These are phyloP conservation scores for Hibiscus syriacus DNA, from an alignment of 345 rosid species.

Conservation along the genomic window DNA sequence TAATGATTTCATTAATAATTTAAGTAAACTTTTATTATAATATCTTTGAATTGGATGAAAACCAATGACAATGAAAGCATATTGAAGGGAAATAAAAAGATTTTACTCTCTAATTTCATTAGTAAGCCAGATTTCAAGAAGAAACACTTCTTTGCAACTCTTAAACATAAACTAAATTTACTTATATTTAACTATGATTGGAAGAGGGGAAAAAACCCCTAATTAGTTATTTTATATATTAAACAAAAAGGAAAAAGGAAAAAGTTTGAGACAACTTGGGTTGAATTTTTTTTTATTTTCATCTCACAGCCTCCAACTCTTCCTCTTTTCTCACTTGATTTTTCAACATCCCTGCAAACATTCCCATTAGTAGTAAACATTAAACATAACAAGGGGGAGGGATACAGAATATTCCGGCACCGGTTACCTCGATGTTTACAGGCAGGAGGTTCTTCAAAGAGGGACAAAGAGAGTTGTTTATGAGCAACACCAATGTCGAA, in stretches of 20 bases:
- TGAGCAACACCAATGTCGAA: slow-evolving; percentile 88
- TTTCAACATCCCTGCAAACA: slow-evolving; percentile 43
- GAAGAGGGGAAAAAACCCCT: background rate
- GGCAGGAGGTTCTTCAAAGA: slow-evolving; percentile 79
- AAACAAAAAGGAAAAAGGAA: slow-evolving; percentile 10
- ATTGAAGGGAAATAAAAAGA: background rate
- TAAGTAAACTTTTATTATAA: no score
- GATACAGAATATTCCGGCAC: no score
- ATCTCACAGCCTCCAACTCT: slow-evolving; percentile 43
- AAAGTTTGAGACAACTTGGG: slow-evolving; percentile 8
- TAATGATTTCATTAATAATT: no score
- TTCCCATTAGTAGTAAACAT: background rate
- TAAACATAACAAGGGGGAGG: background rate
- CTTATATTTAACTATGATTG: slow-evolving; percentile 3
- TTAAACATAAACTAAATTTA: slow-evolving; percentile 12
- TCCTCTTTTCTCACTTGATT: slow-evolving; percentile 42
- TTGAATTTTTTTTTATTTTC: slow-evolving; percentile 14
- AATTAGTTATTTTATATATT: slow-evolving; percentile 13
- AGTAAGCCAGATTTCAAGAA: slow-evolving; percentile 18
- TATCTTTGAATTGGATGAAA: no score
- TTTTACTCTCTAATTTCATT: slow-evolving; percentile 9
- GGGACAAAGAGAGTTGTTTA: slow-evolving; percentile 70
- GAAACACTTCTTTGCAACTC: slow-evolving; percentile 13
- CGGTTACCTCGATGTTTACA: slow-evolving; percentile 55
- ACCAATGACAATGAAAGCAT: background rate